Conservation (phyloP, 805 yeast species). For the Spathaspora girioi region DNA sequence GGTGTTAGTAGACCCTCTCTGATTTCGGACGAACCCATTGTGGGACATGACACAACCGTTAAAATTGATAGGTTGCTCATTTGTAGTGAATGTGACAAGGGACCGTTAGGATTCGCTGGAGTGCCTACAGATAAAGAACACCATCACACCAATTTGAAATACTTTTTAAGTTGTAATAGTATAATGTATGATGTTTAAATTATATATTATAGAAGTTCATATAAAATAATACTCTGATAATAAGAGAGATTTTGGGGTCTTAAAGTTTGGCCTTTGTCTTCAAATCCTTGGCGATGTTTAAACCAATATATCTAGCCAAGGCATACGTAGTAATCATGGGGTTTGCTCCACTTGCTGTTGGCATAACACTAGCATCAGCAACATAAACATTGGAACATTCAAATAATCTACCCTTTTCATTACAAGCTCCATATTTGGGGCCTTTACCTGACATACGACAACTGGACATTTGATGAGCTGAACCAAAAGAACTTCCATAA, state of each 20-base stretch:
- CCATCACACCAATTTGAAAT: constrained; percentile 35
- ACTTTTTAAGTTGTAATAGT: constrained; percentile 46
- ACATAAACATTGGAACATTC: constrained; percentile 47
- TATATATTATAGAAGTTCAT: background rate
- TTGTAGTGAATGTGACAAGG: constrained; percentile 76
- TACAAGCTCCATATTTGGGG: constrained; percentile 42
- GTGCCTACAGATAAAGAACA: constrained; percentile 20
- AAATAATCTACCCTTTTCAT: constrained; percentile 40
- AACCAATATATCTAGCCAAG: constrained; percentile 40
- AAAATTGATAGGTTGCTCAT: constrained; percentile 52
- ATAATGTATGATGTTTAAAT: constrained; percentile 30
- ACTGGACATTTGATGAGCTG: constrained; percentile 54
- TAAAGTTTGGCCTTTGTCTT: constrained; percentile 22
- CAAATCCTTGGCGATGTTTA: constrained; percentile 33
- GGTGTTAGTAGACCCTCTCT: constrained; percentile 58
- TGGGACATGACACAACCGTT: constrained; percentile 7
- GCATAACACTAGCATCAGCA: constrained; percentile 49
- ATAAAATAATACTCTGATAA: background rate
- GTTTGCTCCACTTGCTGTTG: constrained; percentile 52
- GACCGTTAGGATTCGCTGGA: constrained; percentile 72
- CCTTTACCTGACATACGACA: constrained; percentile 50
- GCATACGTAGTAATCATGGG: constrained; percentile 52
- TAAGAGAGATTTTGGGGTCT: background rate
- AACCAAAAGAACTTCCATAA: constrained; percentile 35
- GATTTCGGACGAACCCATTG: constrained; percentile 14